Evolutionary conservation across 805 yeast species (phyloP).

Genomic region (Alloascoidea hylecoeti): DNA sequence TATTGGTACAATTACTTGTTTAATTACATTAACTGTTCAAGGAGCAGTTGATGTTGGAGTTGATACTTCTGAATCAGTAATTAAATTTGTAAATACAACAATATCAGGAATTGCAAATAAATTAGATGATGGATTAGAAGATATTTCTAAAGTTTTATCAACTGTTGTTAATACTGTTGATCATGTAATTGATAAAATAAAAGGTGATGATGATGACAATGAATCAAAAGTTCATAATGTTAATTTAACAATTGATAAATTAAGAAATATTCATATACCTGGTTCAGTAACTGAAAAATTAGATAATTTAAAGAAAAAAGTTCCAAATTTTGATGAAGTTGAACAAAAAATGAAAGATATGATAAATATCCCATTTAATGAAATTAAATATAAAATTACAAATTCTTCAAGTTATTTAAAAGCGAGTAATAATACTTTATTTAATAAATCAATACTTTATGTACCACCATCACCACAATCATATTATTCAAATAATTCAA

Average conservation of each 20-base stretch:
- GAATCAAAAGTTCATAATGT: conserved; percentile 26
- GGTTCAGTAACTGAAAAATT: conserved; percentile 44
- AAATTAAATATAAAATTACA: conserved; percentile 17
- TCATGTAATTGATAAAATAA: conserved; percentile 41
- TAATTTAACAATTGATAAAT: conserved; percentile 38
- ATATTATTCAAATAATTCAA: no score
- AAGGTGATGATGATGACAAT: conserved; percentile 23
- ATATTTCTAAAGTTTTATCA: conserved; percentile 43
- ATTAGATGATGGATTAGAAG: conserved; percentile 51
- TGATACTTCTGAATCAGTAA: conserved; percentile 53
- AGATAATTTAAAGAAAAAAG: conserved; percentile 28
- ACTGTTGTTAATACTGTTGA: conserved; percentile 34
- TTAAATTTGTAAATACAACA: conserved; percentile 48
- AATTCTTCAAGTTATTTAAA: neutral
- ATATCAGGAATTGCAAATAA: conserved; percentile 38
- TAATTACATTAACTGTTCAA: conserved; percentile 58
- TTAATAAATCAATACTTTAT: neutral
- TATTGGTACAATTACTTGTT: conserved; percentile 79
- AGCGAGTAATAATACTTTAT: neutral
- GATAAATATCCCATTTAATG: conserved; percentile 46
- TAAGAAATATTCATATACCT: conserved; percentile 54
- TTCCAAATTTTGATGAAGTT: conserved; percentile 57
- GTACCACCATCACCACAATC: no score
- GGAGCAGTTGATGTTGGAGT: conserved; percentile 63
- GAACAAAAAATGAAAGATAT: conserved; percentile 39